Conservation (phyloP, 139 green algal species). For the Chlorella sp. region DNA sequence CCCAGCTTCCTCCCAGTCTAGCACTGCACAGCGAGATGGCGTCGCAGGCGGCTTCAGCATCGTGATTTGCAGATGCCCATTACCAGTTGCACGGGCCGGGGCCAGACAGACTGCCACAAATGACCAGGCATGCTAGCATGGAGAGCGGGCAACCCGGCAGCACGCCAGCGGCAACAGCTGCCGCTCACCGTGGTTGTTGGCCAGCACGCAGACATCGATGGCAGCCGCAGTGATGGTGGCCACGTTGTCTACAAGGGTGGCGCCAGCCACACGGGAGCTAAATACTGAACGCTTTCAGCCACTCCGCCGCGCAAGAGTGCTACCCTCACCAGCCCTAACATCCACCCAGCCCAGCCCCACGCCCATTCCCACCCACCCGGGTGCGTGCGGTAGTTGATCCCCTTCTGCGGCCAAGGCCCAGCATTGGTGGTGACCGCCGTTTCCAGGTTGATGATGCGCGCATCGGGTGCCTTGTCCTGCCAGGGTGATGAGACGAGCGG, state of each 20-base stretch:
- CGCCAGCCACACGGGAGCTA: neutral
- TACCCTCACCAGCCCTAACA: neutral
- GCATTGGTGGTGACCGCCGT: constrained; percentile 24
- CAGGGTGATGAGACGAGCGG: no score
- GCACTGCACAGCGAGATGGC: no score
- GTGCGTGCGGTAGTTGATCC: constrained; percentile 37
- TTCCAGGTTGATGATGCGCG: constrained; percentile 30
- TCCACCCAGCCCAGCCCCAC: no score
- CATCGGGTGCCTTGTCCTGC: constrained; percentile 19
- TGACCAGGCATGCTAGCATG: no score
- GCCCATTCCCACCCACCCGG: constrained; percentile 14
- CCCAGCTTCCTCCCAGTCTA: constrained; percentile 18
- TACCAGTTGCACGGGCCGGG: no score
- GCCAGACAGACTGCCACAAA: no score
- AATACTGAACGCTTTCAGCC: no score
- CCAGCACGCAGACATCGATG: constrained; percentile 27
- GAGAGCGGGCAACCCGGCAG: no score
- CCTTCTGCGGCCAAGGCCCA: constrained; percentile 7
- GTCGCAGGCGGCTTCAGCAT: no score
- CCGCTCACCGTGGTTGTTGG: constrained; percentile 33
- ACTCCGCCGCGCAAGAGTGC: no score
- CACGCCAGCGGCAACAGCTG: no score
- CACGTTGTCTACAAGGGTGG: constrained; percentile 12
- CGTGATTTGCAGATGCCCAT: no score
- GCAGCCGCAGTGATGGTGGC: neutral